Percentiles rank a stretch among this genome's conserved stretches.
Conservation (phyloP, 352 stramenopile genomes). For the Phytophthora brassicae region DNA sequence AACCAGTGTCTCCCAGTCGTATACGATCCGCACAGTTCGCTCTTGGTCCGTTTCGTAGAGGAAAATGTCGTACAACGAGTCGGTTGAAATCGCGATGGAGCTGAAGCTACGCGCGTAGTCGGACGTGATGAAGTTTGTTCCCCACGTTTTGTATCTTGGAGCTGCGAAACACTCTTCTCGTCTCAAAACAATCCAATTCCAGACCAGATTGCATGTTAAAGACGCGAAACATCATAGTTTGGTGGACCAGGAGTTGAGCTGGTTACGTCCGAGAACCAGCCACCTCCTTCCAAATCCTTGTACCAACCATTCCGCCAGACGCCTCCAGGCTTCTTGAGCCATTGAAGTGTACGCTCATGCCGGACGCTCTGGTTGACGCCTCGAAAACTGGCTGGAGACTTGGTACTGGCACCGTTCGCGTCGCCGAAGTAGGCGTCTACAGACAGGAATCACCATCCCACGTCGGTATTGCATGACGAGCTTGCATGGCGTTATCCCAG, state of each 20-base stretch:
- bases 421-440: constrained; percentile 10
- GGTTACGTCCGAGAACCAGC: constrained; percentile 30
- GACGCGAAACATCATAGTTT: constrained; percentile 20
- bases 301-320: constrained; percentile 35
- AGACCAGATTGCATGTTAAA: constrained; percentile 21
- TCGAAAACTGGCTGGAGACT: constrained; percentile 6
- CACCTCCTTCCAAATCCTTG: constrained; percentile 24
- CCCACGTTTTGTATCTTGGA: constrained; percentile 7
- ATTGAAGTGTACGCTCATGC: constrained; percentile 17
- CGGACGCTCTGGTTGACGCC: constrained; percentile 16
- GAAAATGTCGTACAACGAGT: constrained; percentile 26
- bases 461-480: constrained; percentile 10
- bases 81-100: constrained; percentile 26
- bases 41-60: constrained; percentile 7
- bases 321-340: constrained; percentile 13
- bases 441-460: constrained; percentile 33
- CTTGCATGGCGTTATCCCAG: constrained; percentile 14
- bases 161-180: constrained; percentile 11
- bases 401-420: neutral
- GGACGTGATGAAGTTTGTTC: constrained; percentile 11
- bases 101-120: constrained; percentile 3
- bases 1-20: constrained; percentile 35
- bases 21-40: constrained; percentile 11
- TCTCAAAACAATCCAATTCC: constrained; percentile 20
- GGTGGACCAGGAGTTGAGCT: constrained; percentile 16